Base-by-base conservation (phyloP, 495 filamentous ascomycete species). In the Xylaria telfairii region DNA sequence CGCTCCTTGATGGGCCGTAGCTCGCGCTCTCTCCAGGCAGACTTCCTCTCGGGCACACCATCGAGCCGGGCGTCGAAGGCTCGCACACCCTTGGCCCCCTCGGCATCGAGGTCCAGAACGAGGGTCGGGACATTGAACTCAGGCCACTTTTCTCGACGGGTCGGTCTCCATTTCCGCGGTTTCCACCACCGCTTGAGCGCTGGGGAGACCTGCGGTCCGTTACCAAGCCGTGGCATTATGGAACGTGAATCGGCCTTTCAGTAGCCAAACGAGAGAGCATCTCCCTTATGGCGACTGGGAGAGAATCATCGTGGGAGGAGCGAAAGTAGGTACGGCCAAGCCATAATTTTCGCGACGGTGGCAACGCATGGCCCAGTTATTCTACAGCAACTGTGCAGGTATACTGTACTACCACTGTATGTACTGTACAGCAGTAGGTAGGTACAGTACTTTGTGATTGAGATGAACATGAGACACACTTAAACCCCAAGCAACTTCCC, bases 91-190 rank as follows among this genome's bases (percentile, higher is more conserved):
- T 64, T 60, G 24, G 34, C 72, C 12, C 72, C 42, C 37, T 73
- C 73, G 47, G 74, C 74, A 65, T 80, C 77, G 54, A 81, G 75
- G 19, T 79, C 72, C 19, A 81, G 19, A 4, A 81, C 21, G 34
- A 80, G 42, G 0, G 56, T 3, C 1, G 76, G 70, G 26, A 70
- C 60, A 0, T 75, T 53, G 57, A 73, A 76, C 10, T 51, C 63
- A 17, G 28, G 49, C 1, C 26, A 72, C 42, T 15, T 24, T 30
- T 47, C 28, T 53, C 41, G 60, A 8, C 13, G 57, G 54, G 30
- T 54, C 26, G 46, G 47, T 17, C 53, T 32, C 41, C 59, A 44
- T 42, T 30, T 21, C 34, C 4, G 8, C 1, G 37, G 37, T 9
- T 41, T 59, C 32, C 15, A 41, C 56, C 6, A 26, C 42, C 53